Conservation (phyloP, 208 protist genomes). For the Porcisia deanei region DNA sequence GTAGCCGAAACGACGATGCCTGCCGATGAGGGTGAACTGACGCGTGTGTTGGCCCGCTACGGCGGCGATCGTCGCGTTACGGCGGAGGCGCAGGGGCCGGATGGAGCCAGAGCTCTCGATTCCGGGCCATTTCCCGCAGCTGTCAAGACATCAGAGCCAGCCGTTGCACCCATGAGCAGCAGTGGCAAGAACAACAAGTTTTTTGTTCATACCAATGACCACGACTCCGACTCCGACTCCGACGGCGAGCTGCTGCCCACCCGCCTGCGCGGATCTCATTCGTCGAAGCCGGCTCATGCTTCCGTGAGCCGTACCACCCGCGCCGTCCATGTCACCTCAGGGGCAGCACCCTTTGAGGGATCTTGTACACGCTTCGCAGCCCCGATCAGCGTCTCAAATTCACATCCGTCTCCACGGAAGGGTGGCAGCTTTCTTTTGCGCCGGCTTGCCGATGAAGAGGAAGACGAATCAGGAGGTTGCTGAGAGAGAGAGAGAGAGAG, state of each 20-base stretch:
- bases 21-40: slow-evolving; percentile 13
- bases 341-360: neutral
- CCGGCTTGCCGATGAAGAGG: slow-evolving; percentile 10
- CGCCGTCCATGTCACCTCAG: neutral
- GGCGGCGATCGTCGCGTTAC: slow-evolving; percentile 11
- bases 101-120: neutral
- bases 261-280: neutral
- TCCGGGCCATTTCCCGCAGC: neutral
- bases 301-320: neutral
- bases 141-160: neutral
- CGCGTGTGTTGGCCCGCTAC: slow-evolving; percentile 30
- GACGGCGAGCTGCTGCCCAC: neutral
- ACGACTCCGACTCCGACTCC: neutral
- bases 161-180: neutral
- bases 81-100: neutral
- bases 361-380: neutral
- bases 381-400: neutral
- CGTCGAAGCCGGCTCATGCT: neutral
- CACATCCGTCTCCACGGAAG: neutral
- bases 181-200: slow-evolving; percentile 21
- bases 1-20: neutral
- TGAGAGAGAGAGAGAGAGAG: neutral
- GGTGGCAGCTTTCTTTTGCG: slow-evolving; percentile 2
- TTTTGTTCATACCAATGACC: slow-evolving; percentile 1
- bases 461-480: slow-evolving; percentile 4